Evolutionary conservation across 2,329 filamentous ascomycete genomes (phyloP).

Genomic region (Talaromyces sp.): DNA sequence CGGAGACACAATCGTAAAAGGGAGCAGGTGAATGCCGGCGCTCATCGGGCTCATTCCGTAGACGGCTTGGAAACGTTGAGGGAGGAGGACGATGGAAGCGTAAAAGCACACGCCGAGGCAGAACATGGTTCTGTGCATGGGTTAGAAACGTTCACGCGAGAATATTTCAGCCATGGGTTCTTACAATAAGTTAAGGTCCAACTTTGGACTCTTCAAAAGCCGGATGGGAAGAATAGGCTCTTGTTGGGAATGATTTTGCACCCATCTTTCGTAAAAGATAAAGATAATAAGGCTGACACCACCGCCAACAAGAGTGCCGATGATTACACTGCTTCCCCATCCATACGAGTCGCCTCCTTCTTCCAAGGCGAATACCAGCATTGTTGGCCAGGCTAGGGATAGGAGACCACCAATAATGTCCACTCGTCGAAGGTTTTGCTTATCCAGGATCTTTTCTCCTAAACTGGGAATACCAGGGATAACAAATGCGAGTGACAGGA

Average conservation of each 20-base stretch:
- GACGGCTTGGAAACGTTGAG: background rate
- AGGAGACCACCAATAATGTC: constrained; percentile 27
- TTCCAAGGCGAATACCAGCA: constrained; percentile 14
- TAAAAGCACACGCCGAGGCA: constrained; percentile 30
- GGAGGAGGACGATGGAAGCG: constrained; percentile 17
- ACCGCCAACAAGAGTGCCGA: constrained; percentile 7
- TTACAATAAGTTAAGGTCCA: constrained; percentile 25
- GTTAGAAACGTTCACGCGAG: background rate
- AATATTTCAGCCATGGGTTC: constrained; percentile 7
- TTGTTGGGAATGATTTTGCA: constrained; percentile 13
- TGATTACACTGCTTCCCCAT: constrained; percentile 10
- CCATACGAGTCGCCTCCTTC: constrained; percentile 10
- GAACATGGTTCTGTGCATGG: background rate
- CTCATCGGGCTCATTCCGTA: background rate
- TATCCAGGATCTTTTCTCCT: background rate
- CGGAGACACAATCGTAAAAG: background rate
- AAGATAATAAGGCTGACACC: constrained; percentile 5
- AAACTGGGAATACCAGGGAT: background rate
- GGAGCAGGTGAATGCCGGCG: background rate
- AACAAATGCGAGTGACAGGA: background rate
- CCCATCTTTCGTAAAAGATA: constrained; percentile 22
- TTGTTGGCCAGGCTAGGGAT: constrained; percentile 8
- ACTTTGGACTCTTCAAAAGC: constrained; percentile 23
- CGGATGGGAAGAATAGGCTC: constrained; percentile 33
- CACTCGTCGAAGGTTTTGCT: constrained; percentile 13